A percentile compares a stretch with the other conserved stretches of the same genome.
Conservation (phyloP, 108 stramenopile genomes). For the Conticribra guillardii region DNA sequence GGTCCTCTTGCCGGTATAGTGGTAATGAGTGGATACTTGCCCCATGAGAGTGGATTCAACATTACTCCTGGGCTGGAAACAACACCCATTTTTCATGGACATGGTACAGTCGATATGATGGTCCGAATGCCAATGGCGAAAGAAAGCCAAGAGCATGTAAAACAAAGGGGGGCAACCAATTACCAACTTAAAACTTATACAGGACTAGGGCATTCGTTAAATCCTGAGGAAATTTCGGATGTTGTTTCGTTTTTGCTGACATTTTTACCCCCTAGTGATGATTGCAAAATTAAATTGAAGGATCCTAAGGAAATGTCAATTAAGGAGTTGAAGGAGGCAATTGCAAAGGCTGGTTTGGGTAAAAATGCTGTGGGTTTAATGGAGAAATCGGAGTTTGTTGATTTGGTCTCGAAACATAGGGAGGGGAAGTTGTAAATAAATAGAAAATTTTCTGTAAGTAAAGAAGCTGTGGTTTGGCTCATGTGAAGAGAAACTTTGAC, state of each 20-base stretch:
- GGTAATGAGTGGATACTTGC: constrained; percentile 87
- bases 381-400: constrained; percentile 92
- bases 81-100: constrained; percentile 88
- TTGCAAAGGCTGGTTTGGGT: constrained; percentile 81
- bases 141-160: constrained; percentile 64
- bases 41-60: constrained; percentile 71
- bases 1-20: constrained; percentile 79
- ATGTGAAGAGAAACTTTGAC: too few species aligned
- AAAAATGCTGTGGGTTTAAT: constrained; percentile 85
- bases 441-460: not conserved
- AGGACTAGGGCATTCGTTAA: constrained; percentile 81
- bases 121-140: constrained; percentile 75
- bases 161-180: constrained; percentile 61
- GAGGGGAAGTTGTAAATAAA: constrained; percentile 48
- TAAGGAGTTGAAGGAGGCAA: constrained; percentile 92
- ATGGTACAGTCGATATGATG: constrained; percentile 88
- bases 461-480: too few species aligned
- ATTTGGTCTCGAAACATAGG: constrained; percentile 80
- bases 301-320: constrained; percentile 88
- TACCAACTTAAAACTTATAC: constrained; percentile 82
- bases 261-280: constrained; percentile 71
- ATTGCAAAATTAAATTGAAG: constrained; percentile 67
- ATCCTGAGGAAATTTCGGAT: constrained; percentile 71
- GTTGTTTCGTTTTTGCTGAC: constrained; percentile 67
- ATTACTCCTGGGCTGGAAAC: constrained; percentile 57